Percentiles rank a stretch among this genome's conserved stretches.
These are phyloP conservation scores for Fusarium chlamydosporum DNA, from an alignment of 2,329 filamentous ascomycete genomes.

Conservation along the genomic window DNA sequence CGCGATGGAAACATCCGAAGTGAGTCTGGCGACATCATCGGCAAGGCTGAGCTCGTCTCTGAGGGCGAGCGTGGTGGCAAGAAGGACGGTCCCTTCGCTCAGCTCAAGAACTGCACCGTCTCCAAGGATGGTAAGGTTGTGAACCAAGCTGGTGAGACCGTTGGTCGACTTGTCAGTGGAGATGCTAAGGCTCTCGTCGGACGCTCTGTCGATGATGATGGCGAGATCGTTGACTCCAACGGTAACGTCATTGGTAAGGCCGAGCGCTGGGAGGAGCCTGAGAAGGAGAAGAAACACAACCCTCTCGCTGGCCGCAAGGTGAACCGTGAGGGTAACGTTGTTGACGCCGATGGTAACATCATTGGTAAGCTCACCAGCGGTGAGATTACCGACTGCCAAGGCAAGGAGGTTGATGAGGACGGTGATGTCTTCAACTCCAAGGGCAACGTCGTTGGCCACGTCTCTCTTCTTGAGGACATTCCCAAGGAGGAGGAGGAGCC, in stretches of 20 bases:
- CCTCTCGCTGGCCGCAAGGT: constrained; percentile 68
- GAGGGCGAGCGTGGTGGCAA: constrained; percentile 74
- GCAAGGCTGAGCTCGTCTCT: constrained; percentile 76
- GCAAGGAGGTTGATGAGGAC: constrained; percentile 78
- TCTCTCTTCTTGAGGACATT: constrained; percentile 74
- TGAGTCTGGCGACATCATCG: constrained; percentile 79
- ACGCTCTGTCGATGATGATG: constrained; percentile 82
- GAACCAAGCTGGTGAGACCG: constrained; percentile 75
- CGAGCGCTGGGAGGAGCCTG: constrained; percentile 71
- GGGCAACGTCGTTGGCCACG: constrained; percentile 76
- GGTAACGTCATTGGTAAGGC: constrained; percentile 71
- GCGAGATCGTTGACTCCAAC: constrained; percentile 84
- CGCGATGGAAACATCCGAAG: constrained; percentile 79
- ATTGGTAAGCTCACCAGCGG: constrained; percentile 78
- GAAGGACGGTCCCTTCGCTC: constrained; percentile 78
- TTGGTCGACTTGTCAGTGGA: constrained; percentile 79
- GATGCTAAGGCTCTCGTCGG: constrained; percentile 80
- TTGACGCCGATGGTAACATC: constrained; percentile 70
- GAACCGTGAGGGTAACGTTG: constrained; percentile 71
- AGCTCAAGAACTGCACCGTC: constrained; percentile 74
- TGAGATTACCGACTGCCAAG: constrained; percentile 73
- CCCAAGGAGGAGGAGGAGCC: constrained; percentile 61
- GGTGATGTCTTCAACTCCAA: constrained; percentile 79
- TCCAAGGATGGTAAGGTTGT: constrained; percentile 78
- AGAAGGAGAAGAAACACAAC: constrained; percentile 66